phyloP scores from a whole-genome alignment of 148 eudicot genomes.

The Fagopyrum homotropicum region DNA sequence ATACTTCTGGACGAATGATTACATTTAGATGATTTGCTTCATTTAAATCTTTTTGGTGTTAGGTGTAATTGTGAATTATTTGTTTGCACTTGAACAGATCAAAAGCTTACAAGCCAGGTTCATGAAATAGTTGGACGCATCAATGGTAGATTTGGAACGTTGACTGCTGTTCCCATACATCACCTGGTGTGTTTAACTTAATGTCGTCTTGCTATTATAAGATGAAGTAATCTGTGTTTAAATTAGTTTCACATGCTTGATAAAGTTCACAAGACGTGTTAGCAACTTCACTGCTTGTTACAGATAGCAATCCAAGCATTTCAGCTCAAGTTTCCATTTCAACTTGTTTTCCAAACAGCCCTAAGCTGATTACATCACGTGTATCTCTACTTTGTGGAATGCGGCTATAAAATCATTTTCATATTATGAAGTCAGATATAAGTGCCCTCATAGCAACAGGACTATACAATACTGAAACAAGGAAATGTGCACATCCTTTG shows the following conservation, averaged over 20 bases:
- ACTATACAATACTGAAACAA: neutral
- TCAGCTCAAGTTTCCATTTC: too few species aligned
- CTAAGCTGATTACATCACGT: neutral
- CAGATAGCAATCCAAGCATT: too few species aligned
- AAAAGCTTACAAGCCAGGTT: slow-evolving; percentile 91
- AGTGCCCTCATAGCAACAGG: neutral
- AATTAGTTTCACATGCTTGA: neutral
- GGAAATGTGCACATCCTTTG: neutral
- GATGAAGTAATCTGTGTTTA: neutral
- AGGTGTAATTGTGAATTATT: neutral
- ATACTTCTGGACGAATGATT: neutral
- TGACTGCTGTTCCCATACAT: slow-evolving; percentile 83
- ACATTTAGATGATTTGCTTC: neutral
- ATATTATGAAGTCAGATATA: neutral
- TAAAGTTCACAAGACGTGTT: neutral
- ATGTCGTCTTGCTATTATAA: neutral
- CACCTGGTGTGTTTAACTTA: slow-evolving; percentile 53
- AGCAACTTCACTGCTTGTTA: too few species aligned
- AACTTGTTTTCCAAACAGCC: too few species aligned
- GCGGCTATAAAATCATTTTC: neutral
- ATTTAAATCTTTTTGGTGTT: neutral
- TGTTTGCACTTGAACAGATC: slow-evolving; percentile 40
- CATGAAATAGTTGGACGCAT: slow-evolving; percentile 96
- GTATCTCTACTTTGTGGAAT: neutral
- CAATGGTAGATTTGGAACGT: slow-evolving; percentile 84